These are phyloP conservation scores for Lachancea mirantina DNA, from an alignment of 805 yeast species.

Conservation along the genomic window DNA sequence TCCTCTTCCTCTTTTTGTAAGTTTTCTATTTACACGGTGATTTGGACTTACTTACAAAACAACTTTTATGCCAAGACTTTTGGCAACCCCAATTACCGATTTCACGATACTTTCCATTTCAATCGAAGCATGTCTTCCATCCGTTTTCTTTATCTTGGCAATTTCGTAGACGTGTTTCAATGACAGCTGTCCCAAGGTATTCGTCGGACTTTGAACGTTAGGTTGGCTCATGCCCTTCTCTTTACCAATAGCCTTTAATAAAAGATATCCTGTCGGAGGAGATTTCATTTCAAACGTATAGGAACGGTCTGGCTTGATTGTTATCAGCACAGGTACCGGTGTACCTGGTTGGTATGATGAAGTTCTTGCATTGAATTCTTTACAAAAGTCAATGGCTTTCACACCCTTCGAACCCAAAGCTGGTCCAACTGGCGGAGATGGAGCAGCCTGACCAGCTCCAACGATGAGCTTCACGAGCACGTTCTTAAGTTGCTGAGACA, in stretches of 20 bases:
- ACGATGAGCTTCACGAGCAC: slow-evolving; percentile 80
- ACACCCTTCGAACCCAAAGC: slow-evolving; percentile 98
- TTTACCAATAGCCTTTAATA: slow-evolving; percentile 64
- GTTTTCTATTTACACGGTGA: not conserved
- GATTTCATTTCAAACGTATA: slow-evolving; percentile 81
- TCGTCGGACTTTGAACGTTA: slow-evolving; percentile 16
- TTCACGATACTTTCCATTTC: slow-evolving; percentile 74
- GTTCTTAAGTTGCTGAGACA: slow-evolving; percentile 44
- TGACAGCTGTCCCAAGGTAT: slow-evolving; percentile 55
- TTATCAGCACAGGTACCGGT: slow-evolving; percentile 81
- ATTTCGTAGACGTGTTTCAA: slow-evolving; percentile 91
- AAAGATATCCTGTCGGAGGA: slow-evolving; percentile 85
- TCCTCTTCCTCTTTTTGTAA: slow-evolving; percentile 1
- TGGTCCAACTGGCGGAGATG: slow-evolving; percentile 98
- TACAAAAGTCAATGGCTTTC: slow-evolving; percentile 96
- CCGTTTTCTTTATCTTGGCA: slow-evolving; percentile 87
- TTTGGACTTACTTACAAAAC: slow-evolving; percentile 40
- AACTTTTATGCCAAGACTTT: slow-evolving; percentile 78
- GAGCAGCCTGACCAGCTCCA: slow-evolving; percentile 97
- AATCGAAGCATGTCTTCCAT: slow-evolving; percentile 63
- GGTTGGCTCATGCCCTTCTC: slow-evolving; percentile 71
- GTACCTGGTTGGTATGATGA: slow-evolving; percentile 78
- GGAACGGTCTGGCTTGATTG: slow-evolving; percentile 86
- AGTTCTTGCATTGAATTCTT: slow-evolving; percentile 95
- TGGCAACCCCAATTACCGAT: slow-evolving; percentile 82